These are phyloP conservation scores for Cyclostephanos tholiformis DNA, from an alignment of 108 stramenopile genomes.

Conservation along the genomic window DNA sequence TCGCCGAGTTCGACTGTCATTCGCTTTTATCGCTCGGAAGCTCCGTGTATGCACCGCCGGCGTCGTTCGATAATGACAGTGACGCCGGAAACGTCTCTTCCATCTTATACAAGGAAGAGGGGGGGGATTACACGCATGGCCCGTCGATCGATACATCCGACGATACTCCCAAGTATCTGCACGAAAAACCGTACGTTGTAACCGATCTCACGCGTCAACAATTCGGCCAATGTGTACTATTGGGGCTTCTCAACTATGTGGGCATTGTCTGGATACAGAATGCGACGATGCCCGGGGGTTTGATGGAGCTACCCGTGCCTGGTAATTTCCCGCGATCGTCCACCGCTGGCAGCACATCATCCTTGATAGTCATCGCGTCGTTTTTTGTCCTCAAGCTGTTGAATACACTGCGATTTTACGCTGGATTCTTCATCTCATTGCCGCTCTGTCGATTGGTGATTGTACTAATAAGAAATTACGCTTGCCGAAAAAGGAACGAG, in stretches of 20 bases:
- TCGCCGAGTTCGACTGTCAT: slow-evolving; percentile 58
- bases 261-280: slow-evolving; percentile 75
- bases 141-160: slow-evolving; percentile 24
- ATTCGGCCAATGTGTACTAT: slow-evolving; percentile 62
- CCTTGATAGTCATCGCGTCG: slow-evolving; percentile 25
- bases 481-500: slow-evolving; percentile 30
- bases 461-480: slow-evolving; percentile 38
- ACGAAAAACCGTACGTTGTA: slow-evolving; percentile 57
- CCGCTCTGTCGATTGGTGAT: slow-evolving; percentile 52
- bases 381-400: slow-evolving; percentile 26
- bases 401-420: slow-evolving; percentile 67
- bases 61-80: slow-evolving; percentile 15
- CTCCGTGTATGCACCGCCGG: slow-evolving; percentile 43
- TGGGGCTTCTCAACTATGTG: slow-evolving; percentile 71
- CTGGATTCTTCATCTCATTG: slow-evolving; percentile 64
- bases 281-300: slow-evolving; percentile 62
- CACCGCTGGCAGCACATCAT: background rate
- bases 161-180: slow-evolving; percentile 54
- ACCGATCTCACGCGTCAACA: slow-evolving; percentile 60
- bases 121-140: slow-evolving; percentile 21
- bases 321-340: slow-evolving; percentile 12
- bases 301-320: slow-evolving; percentile 41
- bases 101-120: slow-evolving; percentile 32
- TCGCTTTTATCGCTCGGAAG: slow-evolving; percentile 16
- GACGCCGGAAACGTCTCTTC: slow-evolving; percentile 7